Base-by-base conservation (phyloP, 139 green algal genomes). In the Chlamydomonas applanata region DNA sequence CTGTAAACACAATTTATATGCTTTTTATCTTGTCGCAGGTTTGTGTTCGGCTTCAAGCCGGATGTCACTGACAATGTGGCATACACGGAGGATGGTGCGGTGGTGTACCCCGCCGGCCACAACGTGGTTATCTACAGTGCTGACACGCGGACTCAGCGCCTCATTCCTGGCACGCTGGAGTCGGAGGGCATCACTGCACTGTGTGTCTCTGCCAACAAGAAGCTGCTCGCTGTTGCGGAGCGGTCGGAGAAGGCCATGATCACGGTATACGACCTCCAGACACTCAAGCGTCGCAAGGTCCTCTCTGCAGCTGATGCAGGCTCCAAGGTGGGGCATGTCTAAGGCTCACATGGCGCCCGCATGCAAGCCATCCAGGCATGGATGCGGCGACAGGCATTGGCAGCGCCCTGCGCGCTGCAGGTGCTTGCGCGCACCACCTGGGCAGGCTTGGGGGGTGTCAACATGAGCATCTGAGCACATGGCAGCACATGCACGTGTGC, bases 221-320 rank as follows among this genome's bases (percentile, higher is more conserved):
- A 90, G 73, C 85, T 90, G 27, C 73, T 97, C 46, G 92, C 92
- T 11, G 86, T 97, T 22, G 91, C 91, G 2, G 94, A 98, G 79
- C 73, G 77, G 1, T 84, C 85, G 0, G 91, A 96, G 29, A 92
- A 90, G 61, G 89, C 76, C 7, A 86, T 87, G 27, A 89, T 98
- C 22, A 93, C 87, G 22, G 79, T 97, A 0, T 97, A 92, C 71
- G 94, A 98, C 76, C 79, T 96, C 76, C 83, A 92, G 49, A 96
- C 92, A 0, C 82, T 97, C 1, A 98, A 97, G 76, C 76, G 91
- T 2, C 77, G 92, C 4, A 97, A 97, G 75, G 83, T 94, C 46
- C 79, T 97, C 25, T 69, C 85, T 0, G 80, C 88, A 17, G 69
- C 82, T 0, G 90, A 95, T 16, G 82, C 85, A 2, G 87, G 85